phyloP scores from a whole-genome alignment of 1,139 yeast genomes.

The Saccharomyces pastorianus region DNA sequence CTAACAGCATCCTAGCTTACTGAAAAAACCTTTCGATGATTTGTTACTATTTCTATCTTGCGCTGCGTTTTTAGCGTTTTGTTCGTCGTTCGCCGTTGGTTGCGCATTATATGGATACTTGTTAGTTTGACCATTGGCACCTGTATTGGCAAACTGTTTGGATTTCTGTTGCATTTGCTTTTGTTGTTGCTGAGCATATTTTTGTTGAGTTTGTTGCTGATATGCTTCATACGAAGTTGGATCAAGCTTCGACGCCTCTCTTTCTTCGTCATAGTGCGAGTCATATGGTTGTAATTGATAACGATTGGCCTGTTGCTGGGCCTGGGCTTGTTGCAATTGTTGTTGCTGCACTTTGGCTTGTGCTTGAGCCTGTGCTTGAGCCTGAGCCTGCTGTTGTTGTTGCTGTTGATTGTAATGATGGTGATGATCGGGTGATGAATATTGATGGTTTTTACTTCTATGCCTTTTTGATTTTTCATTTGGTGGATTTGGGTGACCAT shows the following conservation, averaged over 20 bases:
- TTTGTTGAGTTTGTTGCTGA: slow-evolving; percentile 32
- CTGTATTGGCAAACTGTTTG: slow-evolving; percentile 4
- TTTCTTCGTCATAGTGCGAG: slow-evolving; percentile 1
- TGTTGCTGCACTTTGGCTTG: not conserved
- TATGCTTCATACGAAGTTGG: slow-evolving; percentile 34
- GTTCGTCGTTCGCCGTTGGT: slow-evolving; percentile 21
- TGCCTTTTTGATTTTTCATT: slow-evolving; percentile 37
- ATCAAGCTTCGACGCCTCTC: slow-evolving; percentile 19
- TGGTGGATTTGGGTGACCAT: slow-evolving; percentile 63
- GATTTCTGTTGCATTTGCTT: slow-evolving; percentile 19
- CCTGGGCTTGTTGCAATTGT: not conserved
- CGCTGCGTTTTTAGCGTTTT: slow-evolving; percentile 1
- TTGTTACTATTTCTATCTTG: slow-evolving; percentile 20
- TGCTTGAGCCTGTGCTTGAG: not conserved
- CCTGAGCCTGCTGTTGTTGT: not conserved
- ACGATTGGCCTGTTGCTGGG: not conserved
- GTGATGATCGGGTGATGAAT: not conserved
- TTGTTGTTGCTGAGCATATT: slow-evolving; percentile 29
- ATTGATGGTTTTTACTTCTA: slow-evolving; percentile 33
- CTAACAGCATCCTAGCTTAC: slow-evolving; percentile 35
- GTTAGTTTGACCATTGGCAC: slow-evolving; percentile 11
- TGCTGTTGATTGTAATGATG: not conserved
- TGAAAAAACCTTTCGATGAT: slow-evolving; percentile 34
- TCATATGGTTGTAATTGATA: slow-evolving; percentile 11
- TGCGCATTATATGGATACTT: slow-evolving; percentile 20